Evolutionary conservation across 129 eudicot genomes (phyloP), one percentile per base, ranked within the genome.

Genomic region (Flaveria ramosissima): DNA sequence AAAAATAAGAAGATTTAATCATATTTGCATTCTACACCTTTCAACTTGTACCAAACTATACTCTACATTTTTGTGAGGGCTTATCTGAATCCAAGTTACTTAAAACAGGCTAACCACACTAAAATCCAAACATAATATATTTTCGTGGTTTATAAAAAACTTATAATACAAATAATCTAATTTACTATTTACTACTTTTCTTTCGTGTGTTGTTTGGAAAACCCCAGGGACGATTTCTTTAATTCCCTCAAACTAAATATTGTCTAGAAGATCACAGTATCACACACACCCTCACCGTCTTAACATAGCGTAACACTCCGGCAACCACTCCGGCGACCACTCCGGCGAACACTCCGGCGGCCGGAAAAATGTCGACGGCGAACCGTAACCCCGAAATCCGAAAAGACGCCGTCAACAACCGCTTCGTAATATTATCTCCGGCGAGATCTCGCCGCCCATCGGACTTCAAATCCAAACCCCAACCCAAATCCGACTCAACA

Each of bases 381-480:
- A 62, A 60, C 12, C 87, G 85, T 71, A 80, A 74, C 71, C 92
- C 97, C 8, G 95, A 91, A 52, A 70, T 95, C 72, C 70, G 97
- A 50, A 89, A 87, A 77, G 99, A 95, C 83, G 48, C 89, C 0
- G 67, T 91, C 39, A 89, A 91, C 89, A 94, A 88, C 75, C 83
- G 88, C n/a, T 86, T 90, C 84, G 96, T 91, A 3, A 83, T 91
- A 19, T 73, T 95, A 76, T 95, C 99, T 8, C 94, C 99, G 9
- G 90, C 99, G 1, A 53, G 99, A 76, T 87, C 99, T n/a, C 89
- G 86, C 42, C 94, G 99, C 8, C 97, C 99, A 3, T 87, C 97
- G 17, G 97, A 95, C 71, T 85, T 91, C 82, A 95, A 95, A 77
- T 86, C 97, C 80, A 93, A 93, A 75, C 32, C 91, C 16, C 82